Percentiles rank a stretch among this genome's conserved stretches.
These are phyloP conservation scores for Saccharomyces hybrid DNA, from an alignment of 1,139 yeast genomes.

Conservation along the genomic window DNA sequence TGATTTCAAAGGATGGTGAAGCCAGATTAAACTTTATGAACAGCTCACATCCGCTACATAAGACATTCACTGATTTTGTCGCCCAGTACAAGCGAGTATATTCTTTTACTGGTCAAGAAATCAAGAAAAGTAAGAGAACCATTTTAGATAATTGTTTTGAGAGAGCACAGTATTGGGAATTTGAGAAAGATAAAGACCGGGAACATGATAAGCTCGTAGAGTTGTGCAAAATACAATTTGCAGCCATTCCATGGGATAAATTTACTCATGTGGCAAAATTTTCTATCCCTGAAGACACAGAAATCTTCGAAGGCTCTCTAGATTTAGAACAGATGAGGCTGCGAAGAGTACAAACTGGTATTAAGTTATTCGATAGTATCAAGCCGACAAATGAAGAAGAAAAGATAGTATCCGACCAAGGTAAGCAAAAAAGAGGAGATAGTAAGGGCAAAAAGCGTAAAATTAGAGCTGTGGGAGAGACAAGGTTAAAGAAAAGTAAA, in stretches of 20 bases:
- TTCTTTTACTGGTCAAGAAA: constrained; percentile 4
- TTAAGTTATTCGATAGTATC: constrained; percentile 1
- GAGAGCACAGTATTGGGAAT: constrained; percentile 50
- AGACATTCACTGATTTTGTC: constrained; percentile 44
- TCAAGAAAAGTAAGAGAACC: constrained; percentile 27
- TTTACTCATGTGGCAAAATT: constrained; percentile 50
- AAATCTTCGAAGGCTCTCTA: constrained; percentile 56
- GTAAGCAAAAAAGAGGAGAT: constrained; percentile 9
- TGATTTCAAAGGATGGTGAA: constrained; percentile 37
- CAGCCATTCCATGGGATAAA: constrained; percentile 84
- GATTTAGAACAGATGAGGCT: constrained; percentile 35
- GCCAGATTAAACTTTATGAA: constrained; percentile 65
- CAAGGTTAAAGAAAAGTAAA: constrained; percentile 39
- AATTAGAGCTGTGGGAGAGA: constrained; percentile 60
- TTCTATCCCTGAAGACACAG: constrained; percentile 56
- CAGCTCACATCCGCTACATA: constrained; percentile 52
- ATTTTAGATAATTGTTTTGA: constrained; percentile 45
- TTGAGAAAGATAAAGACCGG: constrained; percentile 32
- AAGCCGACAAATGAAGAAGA: constrained; percentile 1
- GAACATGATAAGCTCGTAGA: constrained; percentile 33
- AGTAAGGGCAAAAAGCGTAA: constrained; percentile 42
- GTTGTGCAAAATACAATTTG: constrained; percentile 47
- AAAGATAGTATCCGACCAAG: constrained; percentile 5
- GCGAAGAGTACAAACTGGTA: background rate
- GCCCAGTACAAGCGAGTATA: constrained; percentile 44